A percentile compares a stretch with the other conserved stretches of the same genome.
Conservation (phyloP, 2,329 filamentous ascomycete species). For the Pseudogymnoascus sp. region DNA sequence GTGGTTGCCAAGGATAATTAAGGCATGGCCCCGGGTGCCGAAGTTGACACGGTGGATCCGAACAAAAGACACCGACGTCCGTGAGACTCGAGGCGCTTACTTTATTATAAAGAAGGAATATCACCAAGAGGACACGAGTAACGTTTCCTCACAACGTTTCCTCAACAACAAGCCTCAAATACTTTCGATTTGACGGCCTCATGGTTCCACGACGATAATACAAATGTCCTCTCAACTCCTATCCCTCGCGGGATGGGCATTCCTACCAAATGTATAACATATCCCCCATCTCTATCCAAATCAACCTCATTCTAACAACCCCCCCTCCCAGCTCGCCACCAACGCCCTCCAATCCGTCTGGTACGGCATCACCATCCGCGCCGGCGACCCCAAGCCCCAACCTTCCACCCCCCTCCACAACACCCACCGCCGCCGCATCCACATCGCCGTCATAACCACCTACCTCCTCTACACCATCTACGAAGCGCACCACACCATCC, state of each 20-base stretch:
- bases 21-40: conserved; percentile 16
- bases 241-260: conserved; percentile 54
- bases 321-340: conserved; percentile 59
- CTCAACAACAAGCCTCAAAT: not conserved
- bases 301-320: conserved; percentile 4
- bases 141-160: not conserved
- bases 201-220: conserved; percentile 3
- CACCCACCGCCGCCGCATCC: conserved; percentile 73
- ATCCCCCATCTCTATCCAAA: conserved; percentile 13
- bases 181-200: not conserved
- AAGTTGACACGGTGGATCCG: conserved; percentile 9
- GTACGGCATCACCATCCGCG: conserved; percentile 83
- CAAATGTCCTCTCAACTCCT: conserved; percentile 33
- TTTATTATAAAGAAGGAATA: not conserved
- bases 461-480: conserved; percentile 92
- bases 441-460: conserved; percentile 71
- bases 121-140: not conserved
- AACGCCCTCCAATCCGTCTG: conserved; percentile 72
- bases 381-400: conserved; percentile 72
- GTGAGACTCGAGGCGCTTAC: not conserved
- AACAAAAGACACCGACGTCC: conserved; percentile 1
- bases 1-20: conserved; percentile 18
- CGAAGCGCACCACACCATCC: conserved; percentile 80
- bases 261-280: conserved; percentile 51
- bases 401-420: conserved; percentile 63